phyloP scores from a whole-genome alignment of 371 early-diverging fungal genomes.

The Actinomortierella ambigua region DNA sequence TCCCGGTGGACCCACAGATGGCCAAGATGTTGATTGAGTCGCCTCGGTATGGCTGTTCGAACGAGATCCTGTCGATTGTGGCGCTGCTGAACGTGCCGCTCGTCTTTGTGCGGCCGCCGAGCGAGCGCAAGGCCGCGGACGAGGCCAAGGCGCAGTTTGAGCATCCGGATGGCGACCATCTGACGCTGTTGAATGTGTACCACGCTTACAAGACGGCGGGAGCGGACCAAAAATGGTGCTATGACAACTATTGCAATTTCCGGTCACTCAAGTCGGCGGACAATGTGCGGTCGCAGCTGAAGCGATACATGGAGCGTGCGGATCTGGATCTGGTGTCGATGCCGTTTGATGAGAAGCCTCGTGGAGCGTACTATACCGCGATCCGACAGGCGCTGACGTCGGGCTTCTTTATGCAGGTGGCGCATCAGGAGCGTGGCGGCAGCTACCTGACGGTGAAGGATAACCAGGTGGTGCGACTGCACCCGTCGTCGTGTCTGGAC shows the following conservation, averaged over 20 bases:
- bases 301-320: constrained; percentile 80
- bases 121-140: constrained; percentile 87
- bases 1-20: constrained; percentile 94
- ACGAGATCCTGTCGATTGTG: constrained; percentile 92
- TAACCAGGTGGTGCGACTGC: constrained; percentile 95
- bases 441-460: constrained; percentile 96
- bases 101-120: constrained; percentile 89
- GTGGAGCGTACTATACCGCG: constrained; percentile 71
- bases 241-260: constrained; percentile 86
- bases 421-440: constrained; percentile 87
- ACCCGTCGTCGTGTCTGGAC: constrained; percentile 88
- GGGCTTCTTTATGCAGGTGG: constrained; percentile 98
- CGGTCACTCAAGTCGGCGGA: constrained; percentile 91
- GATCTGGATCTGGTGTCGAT: constrained; percentile 76
- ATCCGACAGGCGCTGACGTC: constrained; percentile 87
- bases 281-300: constrained; percentile 89
- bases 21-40: constrained; percentile 92
- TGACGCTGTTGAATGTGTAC: constrained; percentile 94
- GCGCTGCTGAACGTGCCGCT: constrained; percentile 71
- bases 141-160: constrained; percentile 92
- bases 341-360: constrained; percentile 68
- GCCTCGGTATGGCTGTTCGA: constrained; percentile 84
- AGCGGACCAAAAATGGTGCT: constrained; percentile 89
- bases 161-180: constrained; percentile 90
- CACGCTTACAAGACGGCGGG: constrained; percentile 82